These are phyloP conservation scores for Psilocybe sp. DNA, from an alignment of 768 basidiomycete genomes.

Conservation along the genomic window DNA sequence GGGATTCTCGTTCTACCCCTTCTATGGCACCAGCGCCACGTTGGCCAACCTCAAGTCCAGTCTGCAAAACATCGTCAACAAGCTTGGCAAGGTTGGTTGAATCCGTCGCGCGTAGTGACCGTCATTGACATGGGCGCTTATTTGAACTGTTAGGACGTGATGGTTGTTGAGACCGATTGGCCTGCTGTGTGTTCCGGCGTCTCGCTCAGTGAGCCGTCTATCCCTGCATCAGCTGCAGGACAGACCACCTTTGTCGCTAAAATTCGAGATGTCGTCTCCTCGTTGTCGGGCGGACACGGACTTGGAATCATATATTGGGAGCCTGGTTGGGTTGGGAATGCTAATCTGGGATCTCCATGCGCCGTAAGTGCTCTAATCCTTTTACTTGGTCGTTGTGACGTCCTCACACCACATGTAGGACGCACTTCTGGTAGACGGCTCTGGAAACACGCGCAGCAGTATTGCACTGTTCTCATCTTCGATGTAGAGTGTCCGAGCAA, in stretches of 20 bases:
- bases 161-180: constrained; percentile 69
- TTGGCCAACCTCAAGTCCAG: constrained; percentile 45
- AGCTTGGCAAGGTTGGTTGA: constrained; percentile 42
- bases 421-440: constrained; percentile 45
- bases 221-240: constrained; percentile 47
- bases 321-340: constrained; percentile 62
- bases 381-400: not conserved
- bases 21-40: constrained; percentile 59
- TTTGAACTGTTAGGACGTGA: constrained; percentile 35
- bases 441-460: constrained; percentile 40
- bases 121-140: not conserved
- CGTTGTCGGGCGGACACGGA: constrained; percentile 46
- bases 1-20: constrained; percentile 67
- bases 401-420: constrained; percentile 28
- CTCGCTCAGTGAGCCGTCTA: constrained; percentile 42
- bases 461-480: constrained; percentile 36
- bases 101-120: not conserved
- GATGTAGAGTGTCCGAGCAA: constrained; percentile 21
- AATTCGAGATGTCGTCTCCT: constrained; percentile 44
- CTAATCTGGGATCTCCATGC: constrained; percentile 40
- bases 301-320: constrained; percentile 63
- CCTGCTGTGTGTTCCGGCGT: constrained; percentile 45
- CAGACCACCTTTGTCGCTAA: constrained; percentile 53
- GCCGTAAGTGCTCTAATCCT: constrained; percentile 23
- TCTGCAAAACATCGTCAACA: constrained; percentile 46